A percentile compares a stretch with the other conserved stretches of the same genome.
phyloP scores from a whole-genome alignment of 257 asterid species.

The Petrea volubilis region DNA sequence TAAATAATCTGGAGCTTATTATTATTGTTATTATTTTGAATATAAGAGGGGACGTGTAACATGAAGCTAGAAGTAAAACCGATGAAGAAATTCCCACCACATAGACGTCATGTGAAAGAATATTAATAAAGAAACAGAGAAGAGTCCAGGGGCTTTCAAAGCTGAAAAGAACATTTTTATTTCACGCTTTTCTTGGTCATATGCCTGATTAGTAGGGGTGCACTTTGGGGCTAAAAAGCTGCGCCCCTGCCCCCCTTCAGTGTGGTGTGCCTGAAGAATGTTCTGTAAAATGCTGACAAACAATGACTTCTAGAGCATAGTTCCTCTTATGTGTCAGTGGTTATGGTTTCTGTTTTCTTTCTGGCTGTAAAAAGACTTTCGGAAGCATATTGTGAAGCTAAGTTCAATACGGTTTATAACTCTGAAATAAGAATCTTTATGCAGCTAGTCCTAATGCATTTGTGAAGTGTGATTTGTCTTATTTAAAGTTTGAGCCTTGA shows the following conservation, averaged over 20 bases:
- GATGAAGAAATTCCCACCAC: not conserved
- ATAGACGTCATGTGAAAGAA: not conserved
- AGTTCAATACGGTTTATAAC: slow-evolving; percentile 8
- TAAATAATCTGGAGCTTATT: not conserved
- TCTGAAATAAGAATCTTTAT: not conserved
- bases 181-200: not conserved
- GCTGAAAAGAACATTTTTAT: not conserved
- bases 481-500: not conserved
- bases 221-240: not conserved
- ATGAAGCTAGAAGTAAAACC: slow-evolving; percentile 2
- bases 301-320: not conserved
- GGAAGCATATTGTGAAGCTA: not conserved
- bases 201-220: not conserved
- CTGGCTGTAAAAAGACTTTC: not conserved
- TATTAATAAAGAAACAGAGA: not conserved
- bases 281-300: not conserved
- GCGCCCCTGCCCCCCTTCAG: not conserved
- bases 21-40: not conserved
- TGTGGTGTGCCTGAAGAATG: not conserved
- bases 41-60: not conserved
- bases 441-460: slow-evolving; percentile 14
- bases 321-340: slow-evolving; percentile 1
- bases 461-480: slow-evolving; percentile 10
- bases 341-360: not conserved
- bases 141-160: not conserved